Percentiles rank a stretch among this genome's conserved stretches.
Evolutionary conservation across 1,139 yeast genomes (phyloP).

Genomic region (Yamadazyma dendronema): DNA sequence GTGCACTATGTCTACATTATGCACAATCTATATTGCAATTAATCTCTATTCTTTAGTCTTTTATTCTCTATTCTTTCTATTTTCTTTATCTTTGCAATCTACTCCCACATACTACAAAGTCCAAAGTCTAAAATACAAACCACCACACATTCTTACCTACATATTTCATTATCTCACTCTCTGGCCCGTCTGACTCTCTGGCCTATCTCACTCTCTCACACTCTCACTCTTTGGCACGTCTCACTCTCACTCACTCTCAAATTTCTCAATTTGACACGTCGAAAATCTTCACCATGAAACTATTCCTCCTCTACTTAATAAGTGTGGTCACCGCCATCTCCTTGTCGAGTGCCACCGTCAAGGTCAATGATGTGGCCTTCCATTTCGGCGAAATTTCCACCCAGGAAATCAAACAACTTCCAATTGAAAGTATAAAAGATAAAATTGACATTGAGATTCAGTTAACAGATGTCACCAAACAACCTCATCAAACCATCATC

Average conservation of each 20-base stretch:
- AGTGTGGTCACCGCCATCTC: conserved; percentile 22
- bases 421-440: conserved; percentile 34
- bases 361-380: conserved; percentile 24
- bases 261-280: not conserved
- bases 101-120: too few relatives aligned
- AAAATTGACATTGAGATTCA: conserved; percentile 28
- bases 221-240: not conserved
- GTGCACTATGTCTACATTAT: too few relatives aligned
- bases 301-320: conserved; percentile 2
- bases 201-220: too few relatives aligned
- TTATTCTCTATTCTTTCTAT: too few relatives aligned
- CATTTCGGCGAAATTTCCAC: conserved; percentile 38
- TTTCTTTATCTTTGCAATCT: too few relatives aligned
- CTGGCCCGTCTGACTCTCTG: too few relatives aligned
- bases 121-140: too few relatives aligned
- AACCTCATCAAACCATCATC: conserved; percentile 30
- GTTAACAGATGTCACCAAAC: conserved; percentile 24
- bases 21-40: too few relatives aligned
- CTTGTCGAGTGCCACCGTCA: conserved; percentile 28
- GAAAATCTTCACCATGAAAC: conserved; percentile 2
- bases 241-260: not conserved
- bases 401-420: conserved; percentile 31
- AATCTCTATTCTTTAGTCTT: too few relatives aligned
- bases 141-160: too few relatives aligned
- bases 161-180: too few relatives aligned